A percentile compares a stretch with the other conserved stretches of the same genome.
Conservation (phyloP, 2,329 filamentous ascomycete species). For the Talaromyces sp. region DNA sequence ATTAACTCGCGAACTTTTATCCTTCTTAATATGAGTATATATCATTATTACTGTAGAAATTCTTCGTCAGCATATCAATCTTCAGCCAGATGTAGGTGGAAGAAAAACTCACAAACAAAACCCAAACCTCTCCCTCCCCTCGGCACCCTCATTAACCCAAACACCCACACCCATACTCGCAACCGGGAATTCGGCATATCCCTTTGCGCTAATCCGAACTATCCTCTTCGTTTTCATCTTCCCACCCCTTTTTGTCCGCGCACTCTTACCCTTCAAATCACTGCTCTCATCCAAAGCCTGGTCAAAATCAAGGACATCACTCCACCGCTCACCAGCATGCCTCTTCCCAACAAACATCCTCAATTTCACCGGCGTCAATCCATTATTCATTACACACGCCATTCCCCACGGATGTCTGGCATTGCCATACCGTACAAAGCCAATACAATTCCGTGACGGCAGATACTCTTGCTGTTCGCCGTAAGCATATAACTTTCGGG, state of each 20-base stretch:
- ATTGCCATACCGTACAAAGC: slow-evolving; percentile 54
- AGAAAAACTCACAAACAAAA: slow-evolving; percentile 40
- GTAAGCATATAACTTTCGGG: slow-evolving; percentile 64
- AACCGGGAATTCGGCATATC: slow-evolving; percentile 58
- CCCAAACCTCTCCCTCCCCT: slow-evolving; percentile 48
- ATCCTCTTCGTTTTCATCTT: slow-evolving; percentile 37
- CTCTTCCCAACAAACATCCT: slow-evolving; percentile 61
- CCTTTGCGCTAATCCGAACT: slow-evolving; percentile 58
- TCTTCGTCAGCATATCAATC: not conserved
- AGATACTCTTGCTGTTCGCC: slow-evolving; percentile 64
- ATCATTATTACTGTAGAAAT: slow-evolving; percentile 3
- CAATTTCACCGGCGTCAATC: slow-evolving; percentile 45
- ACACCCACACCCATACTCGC: slow-evolving; percentile 56
- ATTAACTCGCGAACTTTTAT: not conserved
- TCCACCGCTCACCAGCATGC: slow-evolving; percentile 61
- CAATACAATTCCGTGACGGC: slow-evolving; percentile 58
- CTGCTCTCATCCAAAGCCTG: not conserved
- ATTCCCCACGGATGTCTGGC: slow-evolving; percentile 49
- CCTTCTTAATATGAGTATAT: slow-evolving; percentile 12
- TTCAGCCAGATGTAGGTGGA: not conserved
- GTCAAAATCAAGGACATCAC: slow-evolving; percentile 52
- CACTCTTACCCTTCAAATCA: not conserved
- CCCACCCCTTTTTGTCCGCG: not conserved
- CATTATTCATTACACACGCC: slow-evolving; percentile 58
- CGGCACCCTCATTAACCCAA: slow-evolving; percentile 58